Conservation (phyloP, 2,329 filamentous ascomycete genomes). For the Ophiostoma angusticollis region DNA sequence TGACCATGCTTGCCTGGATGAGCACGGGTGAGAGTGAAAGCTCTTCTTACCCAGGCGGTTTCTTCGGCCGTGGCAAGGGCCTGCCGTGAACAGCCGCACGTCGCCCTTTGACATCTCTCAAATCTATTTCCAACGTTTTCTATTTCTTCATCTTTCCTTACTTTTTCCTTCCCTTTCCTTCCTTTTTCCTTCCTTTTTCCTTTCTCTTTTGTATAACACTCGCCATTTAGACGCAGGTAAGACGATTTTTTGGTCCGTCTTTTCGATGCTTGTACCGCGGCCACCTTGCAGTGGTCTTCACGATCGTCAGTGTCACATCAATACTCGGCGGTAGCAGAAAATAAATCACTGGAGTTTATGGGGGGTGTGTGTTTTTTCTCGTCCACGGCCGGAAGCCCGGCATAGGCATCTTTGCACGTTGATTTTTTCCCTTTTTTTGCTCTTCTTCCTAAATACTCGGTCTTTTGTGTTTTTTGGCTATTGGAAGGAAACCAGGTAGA, state of each 20-base stretch:
- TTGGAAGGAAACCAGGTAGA: too few relatives aligned
- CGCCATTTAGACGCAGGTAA: neutral
- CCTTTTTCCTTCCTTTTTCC: neutral
- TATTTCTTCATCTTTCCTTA: neutral
- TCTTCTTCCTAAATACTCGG: too few relatives aligned
- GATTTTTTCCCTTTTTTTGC: too few relatives aligned
- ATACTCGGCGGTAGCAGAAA: too few relatives aligned
- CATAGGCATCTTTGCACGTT: too few relatives aligned
- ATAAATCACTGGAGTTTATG: too few relatives aligned
- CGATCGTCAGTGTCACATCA: too few relatives aligned
- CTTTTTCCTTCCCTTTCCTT: neutral
- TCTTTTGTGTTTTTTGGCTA: too few relatives aligned
- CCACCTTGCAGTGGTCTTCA: neutral
- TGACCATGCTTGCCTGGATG: constrained; percentile 26
- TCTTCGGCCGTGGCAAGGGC: constrained; percentile 11
- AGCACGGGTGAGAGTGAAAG: constrained; percentile 15
- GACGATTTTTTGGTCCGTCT: neutral
- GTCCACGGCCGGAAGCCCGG: too few relatives aligned
- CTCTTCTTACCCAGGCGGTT: constrained; percentile 9
- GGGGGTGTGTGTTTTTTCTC: too few relatives aligned
- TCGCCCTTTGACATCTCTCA: neutral
- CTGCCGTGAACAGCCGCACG: constrained; percentile 2
- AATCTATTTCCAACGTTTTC: too few relatives aligned
- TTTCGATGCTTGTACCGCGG: neutral
- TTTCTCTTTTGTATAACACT: neutral